These are phyloP conservation scores for Phalaenopsis aphrodite DNA, from an alignment of 106 monocot genomes.

Conservation along the genomic window DNA sequence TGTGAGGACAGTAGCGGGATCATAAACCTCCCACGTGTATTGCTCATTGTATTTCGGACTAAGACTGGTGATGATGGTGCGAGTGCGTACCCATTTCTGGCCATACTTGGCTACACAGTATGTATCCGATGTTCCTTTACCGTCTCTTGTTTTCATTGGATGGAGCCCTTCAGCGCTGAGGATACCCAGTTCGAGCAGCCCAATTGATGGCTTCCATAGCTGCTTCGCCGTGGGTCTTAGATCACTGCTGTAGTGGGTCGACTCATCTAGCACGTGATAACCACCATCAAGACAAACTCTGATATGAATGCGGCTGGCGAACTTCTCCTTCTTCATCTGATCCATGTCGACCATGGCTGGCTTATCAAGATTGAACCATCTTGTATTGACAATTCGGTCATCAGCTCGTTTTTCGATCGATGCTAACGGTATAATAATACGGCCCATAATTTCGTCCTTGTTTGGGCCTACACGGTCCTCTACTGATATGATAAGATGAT, in stretches of 20 bases:
- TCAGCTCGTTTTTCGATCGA: conserved; percentile 27
- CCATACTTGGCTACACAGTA: conserved; percentile 40
- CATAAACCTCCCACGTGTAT: conserved; percentile 41
- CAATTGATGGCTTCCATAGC: conserved; percentile 35
- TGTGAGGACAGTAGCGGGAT: conserved; percentile 29
- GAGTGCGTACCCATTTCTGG: conserved; percentile 36
- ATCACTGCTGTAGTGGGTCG: conserved; percentile 37
- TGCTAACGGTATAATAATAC: conserved; percentile 21
- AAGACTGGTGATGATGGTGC: conserved; percentile 31
- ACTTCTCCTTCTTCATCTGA: conserved; percentile 33
- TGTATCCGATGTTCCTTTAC: conserved; percentile 33
- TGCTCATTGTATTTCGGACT: conserved; percentile 37
- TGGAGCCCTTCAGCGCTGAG: conserved; percentile 31
- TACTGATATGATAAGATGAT: conserved; percentile 19
- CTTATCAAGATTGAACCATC: conserved; percentile 30
- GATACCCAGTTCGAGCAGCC: conserved; percentile 29
- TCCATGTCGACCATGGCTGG: conserved; percentile 25
- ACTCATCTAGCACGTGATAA: conserved; percentile 37
- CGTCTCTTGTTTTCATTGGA: conserved; percentile 32
- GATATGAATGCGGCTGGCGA: conserved; percentile 27
- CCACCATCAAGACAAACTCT: conserved; percentile 36
- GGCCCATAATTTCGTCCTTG: conserved; percentile 30
- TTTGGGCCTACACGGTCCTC: conserved; percentile 34
- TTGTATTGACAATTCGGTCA: conserved; percentile 22
- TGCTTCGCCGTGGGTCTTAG: conserved; percentile 31